phyloP scores from a whole-genome alignment of 192 early-diverging fungal species.

The Linnemannia schmuckeri region DNA sequence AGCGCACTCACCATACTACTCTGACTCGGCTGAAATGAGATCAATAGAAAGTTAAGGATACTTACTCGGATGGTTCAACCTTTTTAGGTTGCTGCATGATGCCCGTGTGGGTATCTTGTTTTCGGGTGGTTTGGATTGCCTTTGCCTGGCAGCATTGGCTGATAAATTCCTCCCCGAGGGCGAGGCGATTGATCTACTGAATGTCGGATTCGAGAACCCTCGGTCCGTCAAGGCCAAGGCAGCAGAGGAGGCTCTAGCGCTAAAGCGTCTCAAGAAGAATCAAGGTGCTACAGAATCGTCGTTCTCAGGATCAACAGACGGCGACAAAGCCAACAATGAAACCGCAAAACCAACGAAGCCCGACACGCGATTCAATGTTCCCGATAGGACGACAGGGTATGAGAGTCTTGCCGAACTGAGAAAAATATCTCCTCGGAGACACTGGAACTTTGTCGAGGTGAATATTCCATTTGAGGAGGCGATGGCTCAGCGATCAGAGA shows the following conservation, averaged over 20 bases:
- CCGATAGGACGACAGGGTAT: slow-evolving; percentile 52
- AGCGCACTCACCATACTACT: background rate
- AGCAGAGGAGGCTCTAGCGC: slow-evolving; percentile 38
- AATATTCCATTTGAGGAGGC: slow-evolving; percentile 87
- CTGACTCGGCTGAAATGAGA: too few species aligned
- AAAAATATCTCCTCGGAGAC: slow-evolving; percentile 72
- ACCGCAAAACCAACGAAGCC: background rate
- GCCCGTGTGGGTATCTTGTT: slow-evolving; percentile 86
- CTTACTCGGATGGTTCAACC: background rate
- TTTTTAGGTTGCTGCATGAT: slow-evolving; percentile 36
- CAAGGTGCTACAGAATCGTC: background rate
- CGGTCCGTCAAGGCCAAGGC: slow-evolving; percentile 66
- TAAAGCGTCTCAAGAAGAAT: slow-evolving; percentile 39
- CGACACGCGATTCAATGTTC: slow-evolving; percentile 41
- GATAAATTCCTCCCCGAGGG: slow-evolving; percentile 74
- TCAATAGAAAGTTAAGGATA: too few species aligned
- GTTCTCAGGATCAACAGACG: slow-evolving; percentile 5
- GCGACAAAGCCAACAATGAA: background rate
- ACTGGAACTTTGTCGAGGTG: slow-evolving; percentile 92
- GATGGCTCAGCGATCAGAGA: slow-evolving; percentile 61
- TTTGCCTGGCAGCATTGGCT: slow-evolving; percentile 86
- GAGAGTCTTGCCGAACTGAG: slow-evolving; percentile 65
- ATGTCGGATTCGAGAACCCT: slow-evolving; percentile 97
- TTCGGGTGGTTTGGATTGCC: slow-evolving; percentile 96
- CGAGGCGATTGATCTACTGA: slow-evolving; percentile 92